Base-by-base conservation (phyloP, 2,329 filamentous ascomycete genomes). In the Metarhizium album region DNA sequence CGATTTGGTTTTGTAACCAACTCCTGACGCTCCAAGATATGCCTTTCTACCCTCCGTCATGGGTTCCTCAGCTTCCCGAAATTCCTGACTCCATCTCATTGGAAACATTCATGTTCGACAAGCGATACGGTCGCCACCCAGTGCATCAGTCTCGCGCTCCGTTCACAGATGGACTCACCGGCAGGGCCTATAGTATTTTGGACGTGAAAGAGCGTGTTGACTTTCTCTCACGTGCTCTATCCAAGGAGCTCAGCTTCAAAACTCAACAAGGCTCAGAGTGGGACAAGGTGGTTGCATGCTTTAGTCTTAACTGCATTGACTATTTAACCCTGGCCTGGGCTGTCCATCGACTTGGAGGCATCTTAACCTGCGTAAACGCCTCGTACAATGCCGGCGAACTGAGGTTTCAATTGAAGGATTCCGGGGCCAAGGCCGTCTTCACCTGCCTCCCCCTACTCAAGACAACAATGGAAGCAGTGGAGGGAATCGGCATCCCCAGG, bases 251-350 rank as follows among this genome's bases (percentile, higher is more conserved):
- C 52, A 82, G 79, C 49, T 88, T 86, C 79, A 62, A 74, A n/a
- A 78, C 83, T 2, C 84, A 87, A 57, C 63, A 79, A 48, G 86
- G 83, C 5, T 78, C 79, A 0, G 84, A 88, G 60, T 90, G 83
- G 80, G 85, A 90, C 58, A 90, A 90, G 67, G 82, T 88, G 20
- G 68, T 86, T 42, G 82, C 74, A 3, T 72, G 89, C 37, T 90
- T 86, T 67, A 82, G 81, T 22, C 64, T 87, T 54, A 93, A 91
- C 60, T 84, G 85, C 35, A 51, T 86, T 80, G 76, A 64, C 71
- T 38, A 79, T 78, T 8, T 84, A 84, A 58, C 59, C 74, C 18
- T 55, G 11, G 55, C 55, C 13, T 58, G 55, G 77, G 84, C 84
- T 0, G 77, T 82, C 2, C 85, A 88, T 62, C 74, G 82, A 45